phyloP scores from a whole-genome alignment of 306 rosid genomes.

The Rosa multiflora region DNA sequence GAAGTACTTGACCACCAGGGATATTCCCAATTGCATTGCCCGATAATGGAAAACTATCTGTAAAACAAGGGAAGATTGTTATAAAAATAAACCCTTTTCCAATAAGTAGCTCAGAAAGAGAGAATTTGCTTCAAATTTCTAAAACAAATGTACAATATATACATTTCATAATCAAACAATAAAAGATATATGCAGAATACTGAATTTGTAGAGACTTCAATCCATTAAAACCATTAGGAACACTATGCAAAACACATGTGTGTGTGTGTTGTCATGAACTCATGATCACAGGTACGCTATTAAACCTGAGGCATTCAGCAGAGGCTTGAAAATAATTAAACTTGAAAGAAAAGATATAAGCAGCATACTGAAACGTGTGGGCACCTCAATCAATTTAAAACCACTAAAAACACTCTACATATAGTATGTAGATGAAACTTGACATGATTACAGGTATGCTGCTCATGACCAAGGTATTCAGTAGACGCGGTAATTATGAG shows the following conservation, averaged over 20 bases:
- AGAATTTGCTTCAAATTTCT: background rate
- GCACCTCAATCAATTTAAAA: background rate
- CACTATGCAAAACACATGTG: background rate
- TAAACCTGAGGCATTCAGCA: background rate
- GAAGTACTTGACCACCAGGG: constrained; percentile 66
- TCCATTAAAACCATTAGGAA: background rate
- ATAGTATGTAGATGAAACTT: background rate
- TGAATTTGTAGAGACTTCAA: background rate
- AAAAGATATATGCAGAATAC: background rate
- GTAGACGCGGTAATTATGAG: background rate
- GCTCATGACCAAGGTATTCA: background rate
- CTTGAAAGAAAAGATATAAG: background rate
- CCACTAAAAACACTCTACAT: background rate
- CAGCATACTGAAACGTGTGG: background rate
- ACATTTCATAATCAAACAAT: background rate
- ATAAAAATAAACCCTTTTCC: background rate
- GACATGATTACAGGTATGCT: background rate
- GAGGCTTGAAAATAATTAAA: too few species aligned
- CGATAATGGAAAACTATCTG: constrained; percentile 67
- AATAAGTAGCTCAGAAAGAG: background rate
- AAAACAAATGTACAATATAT: background rate
- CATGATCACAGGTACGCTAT: background rate
- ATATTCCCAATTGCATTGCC: constrained; percentile 50
- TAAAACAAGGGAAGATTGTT: background rate
- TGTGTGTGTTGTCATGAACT: background rate